Percentiles rank a stretch among this genome's conserved stretches.
These are phyloP conservation scores for Heliamphora pulchella DNA, from an alignment of 179 eudicot species.

Conservation along the genomic window DNA sequence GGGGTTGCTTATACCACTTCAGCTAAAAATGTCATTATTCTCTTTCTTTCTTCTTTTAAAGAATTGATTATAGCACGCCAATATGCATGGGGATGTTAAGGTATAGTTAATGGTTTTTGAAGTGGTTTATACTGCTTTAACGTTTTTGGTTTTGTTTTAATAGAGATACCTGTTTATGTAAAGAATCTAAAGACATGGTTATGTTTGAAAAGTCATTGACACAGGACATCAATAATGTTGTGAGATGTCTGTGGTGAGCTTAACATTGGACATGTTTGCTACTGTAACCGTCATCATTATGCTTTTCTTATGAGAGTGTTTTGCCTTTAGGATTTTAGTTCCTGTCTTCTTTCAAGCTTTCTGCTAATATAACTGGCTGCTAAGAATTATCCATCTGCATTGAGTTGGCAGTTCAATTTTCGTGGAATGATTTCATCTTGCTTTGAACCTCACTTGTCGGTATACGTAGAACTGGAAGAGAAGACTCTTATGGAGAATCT, in stretches of 20 bases:
- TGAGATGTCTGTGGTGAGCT: slow-evolving; percentile 4
- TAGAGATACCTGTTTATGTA: neutral
- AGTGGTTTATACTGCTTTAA: neutral
- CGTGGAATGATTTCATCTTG: slow-evolving; percentile 95
- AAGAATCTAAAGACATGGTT: neutral
- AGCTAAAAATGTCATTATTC: neutral
- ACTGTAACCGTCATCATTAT: neutral
- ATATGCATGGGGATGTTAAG: neutral
- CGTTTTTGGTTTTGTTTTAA: neutral
- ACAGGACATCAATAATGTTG: neutral
- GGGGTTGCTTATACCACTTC: neutral
- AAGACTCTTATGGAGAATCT: slow-evolving; percentile 90
- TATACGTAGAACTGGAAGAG: slow-evolving; percentile 92
- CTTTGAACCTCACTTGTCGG: slow-evolving; percentile 87
- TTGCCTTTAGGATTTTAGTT: slow-evolving; percentile 1
- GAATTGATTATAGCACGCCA: no score
- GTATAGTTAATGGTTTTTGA: neutral
- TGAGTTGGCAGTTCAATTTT: slow-evolving; percentile 79
- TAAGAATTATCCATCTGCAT: slow-evolving; percentile 13
- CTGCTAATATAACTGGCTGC: slow-evolving; percentile 9
- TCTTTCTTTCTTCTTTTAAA: neutral
- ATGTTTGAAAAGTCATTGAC: neutral
- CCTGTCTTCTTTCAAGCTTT: slow-evolving; percentile 6
- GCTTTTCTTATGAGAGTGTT: neutral
- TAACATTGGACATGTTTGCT: neutral